A percentile compares a stretch with the other conserved stretches of the same genome.
These are phyloP conservation scores for Brassica balearica DNA, from an alignment of 441 rosid genomes.

Conservation along the genomic window DNA sequence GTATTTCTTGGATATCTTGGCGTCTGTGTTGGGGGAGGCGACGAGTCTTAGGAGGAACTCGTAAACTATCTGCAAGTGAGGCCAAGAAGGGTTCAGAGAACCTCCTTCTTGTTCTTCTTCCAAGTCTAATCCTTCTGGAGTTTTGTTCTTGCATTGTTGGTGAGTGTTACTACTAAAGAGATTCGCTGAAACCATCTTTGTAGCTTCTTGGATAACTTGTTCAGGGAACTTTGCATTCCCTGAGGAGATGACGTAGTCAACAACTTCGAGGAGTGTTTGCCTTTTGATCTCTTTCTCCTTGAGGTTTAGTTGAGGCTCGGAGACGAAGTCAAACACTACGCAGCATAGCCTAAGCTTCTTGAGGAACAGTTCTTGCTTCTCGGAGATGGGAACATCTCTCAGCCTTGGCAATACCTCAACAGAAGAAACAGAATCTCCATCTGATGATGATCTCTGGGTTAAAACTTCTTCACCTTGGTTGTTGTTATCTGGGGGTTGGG, in stretches of 20 bases:
- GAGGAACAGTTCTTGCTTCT: slow-evolving; percentile 69
- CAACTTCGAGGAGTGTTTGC: slow-evolving; percentile 74
- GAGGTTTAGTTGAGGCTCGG: slow-evolving; percentile 60
- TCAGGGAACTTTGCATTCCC: slow-evolving; percentile 68
- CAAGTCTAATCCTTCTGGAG: slow-evolving; percentile 66
- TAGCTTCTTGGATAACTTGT: slow-evolving; percentile 63
- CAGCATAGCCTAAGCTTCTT: slow-evolving; percentile 73
- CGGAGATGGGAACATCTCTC: slow-evolving; percentile 70
- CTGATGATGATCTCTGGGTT: slow-evolving; percentile 40
- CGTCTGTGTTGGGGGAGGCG: slow-evolving; percentile 78
- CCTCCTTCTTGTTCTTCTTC: slow-evolving; percentile 68
- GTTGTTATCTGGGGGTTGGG: slow-evolving; percentile 42
- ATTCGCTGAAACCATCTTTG: slow-evolving; percentile 73
- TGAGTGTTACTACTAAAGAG: slow-evolving; percentile 64
- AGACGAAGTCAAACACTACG: slow-evolving; percentile 66
- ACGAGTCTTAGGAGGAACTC: slow-evolving; percentile 82
- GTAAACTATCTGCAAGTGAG: slow-evolving; percentile 85
- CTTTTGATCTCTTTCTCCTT: slow-evolving; percentile 89
- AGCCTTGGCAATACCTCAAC: slow-evolving; percentile 71
- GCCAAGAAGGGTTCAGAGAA: slow-evolving; percentile 80
- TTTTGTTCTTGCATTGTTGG: slow-evolving; percentile 72
- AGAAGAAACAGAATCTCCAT: slow-evolving; percentile 45
- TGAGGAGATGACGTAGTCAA: slow-evolving; percentile 75
- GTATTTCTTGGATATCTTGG: slow-evolving; percentile 70
- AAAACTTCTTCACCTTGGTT: slow-evolving; percentile 33